Percentiles rank a stretch among this genome's conserved stretches.
phyloP scores from a whole-genome alignment of 169 alveolate species.

The Eimeria acervulina region DNA sequence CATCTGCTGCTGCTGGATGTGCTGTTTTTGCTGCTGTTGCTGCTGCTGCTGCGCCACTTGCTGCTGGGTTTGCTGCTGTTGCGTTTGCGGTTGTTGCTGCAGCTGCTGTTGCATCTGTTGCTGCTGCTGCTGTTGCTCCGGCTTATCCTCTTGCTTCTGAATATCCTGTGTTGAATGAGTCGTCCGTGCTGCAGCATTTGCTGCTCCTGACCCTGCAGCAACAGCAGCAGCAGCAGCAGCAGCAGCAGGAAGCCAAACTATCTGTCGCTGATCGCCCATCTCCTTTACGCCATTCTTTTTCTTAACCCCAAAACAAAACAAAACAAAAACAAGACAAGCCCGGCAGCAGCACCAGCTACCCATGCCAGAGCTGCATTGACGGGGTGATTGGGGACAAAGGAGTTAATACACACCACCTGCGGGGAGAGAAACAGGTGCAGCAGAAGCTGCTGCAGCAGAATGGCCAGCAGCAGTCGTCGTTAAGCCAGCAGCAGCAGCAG shows the following conservation, averaged over 20 bases:
- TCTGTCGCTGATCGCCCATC: background rate
- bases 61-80: slow-evolving; percentile 11
- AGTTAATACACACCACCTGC: background rate
- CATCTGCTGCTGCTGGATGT: background rate
- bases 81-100: background rate
- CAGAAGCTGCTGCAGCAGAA: slow-evolving; percentile 7
- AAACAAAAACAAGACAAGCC: background rate
- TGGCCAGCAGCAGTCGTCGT: slow-evolving; percentile 16
- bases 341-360: background rate
- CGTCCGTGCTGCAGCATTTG: slow-evolving; percentile 18
- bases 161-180: background rate
- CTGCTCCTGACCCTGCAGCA: too few relatives aligned
- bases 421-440: background rate
- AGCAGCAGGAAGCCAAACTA: background rate
- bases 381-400: background rate
- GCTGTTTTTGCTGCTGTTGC: background rate
- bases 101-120: background rate
- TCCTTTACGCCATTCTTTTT: background rate
- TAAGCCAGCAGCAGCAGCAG: background rate
- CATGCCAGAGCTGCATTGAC: background rate
- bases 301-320: background rate
- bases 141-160: background rate
- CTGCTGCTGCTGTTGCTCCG: background rate
- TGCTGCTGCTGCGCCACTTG: background rate
- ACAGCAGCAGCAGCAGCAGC: slow-evolving; percentile 11